Conservation (phyloP, 345 rosid species). For the Streptanthus diversifolius region DNA sequence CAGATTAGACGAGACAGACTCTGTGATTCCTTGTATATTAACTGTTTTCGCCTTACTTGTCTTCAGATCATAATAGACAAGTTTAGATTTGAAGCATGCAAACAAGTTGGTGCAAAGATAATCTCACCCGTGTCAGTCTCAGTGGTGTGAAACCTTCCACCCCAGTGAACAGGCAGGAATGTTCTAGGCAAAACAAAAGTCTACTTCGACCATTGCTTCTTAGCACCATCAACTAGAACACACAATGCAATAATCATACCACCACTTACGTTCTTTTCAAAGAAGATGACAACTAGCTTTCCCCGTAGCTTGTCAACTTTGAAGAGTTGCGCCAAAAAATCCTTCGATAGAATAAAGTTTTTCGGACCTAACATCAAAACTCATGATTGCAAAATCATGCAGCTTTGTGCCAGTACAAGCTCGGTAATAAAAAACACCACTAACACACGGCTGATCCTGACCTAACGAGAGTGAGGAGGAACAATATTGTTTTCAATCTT, state of each 20-base stretch:
- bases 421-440: background rate
- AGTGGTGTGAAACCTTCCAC: background rate
- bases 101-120: background rate
- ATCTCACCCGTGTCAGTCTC: background rate
- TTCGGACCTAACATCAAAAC: constrained; percentile 14
- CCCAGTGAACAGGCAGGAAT: background rate
- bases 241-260: background rate
- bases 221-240: background rate
- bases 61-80: background rate
- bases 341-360: background rate
- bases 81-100: background rate
- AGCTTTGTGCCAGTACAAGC: background rate
- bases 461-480: background rate
- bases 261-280: too few relatives aligned
- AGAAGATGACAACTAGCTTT: background rate
- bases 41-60: background rate
- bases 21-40: background rate
- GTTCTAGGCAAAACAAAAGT: background rate
- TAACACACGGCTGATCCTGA: background rate
- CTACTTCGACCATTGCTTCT: background rate
- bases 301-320: background rate
- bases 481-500: background rate
- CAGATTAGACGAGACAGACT: background rate
- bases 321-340: background rate
- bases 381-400: background rate